A percentile compares a stretch with the other conserved stretches of the same genome.
Evolutionary conservation across 2,329 filamentous ascomycete species (phyloP).

Genomic region (Daldinia sp.): DNA sequence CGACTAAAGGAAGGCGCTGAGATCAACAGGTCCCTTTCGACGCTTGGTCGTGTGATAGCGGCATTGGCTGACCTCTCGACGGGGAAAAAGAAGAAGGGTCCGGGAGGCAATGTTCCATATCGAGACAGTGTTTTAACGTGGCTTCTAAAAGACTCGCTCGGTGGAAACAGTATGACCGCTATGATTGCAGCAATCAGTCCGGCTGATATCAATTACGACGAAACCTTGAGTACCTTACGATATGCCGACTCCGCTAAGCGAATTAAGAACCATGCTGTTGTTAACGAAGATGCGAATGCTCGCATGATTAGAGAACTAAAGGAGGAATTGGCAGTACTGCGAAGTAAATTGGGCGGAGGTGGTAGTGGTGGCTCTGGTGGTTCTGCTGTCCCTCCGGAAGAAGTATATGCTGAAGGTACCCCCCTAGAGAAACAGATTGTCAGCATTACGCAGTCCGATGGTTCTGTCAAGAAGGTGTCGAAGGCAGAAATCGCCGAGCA

Average conservation of each 20-base stretch:
- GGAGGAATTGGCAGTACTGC: conserved; percentile 85
- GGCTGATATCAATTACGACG: conserved; percentile 98
- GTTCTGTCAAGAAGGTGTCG: conserved; percentile 90
- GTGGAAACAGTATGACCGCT: conserved; percentile 98
- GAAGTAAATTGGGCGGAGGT: conserved; percentile 80
- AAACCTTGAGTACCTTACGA: conserved; percentile 92
- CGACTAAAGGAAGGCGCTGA: conserved; percentile 97
- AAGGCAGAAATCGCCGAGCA: conserved; percentile 99
- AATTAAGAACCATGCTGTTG: conserved; percentile 99
- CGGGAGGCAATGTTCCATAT: conserved; percentile 83
- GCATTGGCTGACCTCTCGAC: conserved; percentile 90
- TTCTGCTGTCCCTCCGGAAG: conserved; percentile 67
- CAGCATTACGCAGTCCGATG: conserved; percentile 87
- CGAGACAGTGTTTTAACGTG: conserved; percentile 96
- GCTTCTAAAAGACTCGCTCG: conserved; percentile 94
- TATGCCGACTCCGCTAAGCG: conserved; percentile 98
- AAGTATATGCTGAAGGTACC: conserved; percentile 90
- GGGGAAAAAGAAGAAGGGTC: conserved; percentile 81
- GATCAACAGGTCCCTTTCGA: conserved; percentile 96
- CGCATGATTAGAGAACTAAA: conserved; percentile 99
- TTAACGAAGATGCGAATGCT: conserved; percentile 98
- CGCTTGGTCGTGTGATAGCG: conserved; percentile 95
- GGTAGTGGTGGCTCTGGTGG: conserved; percentile 55
- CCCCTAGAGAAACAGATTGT: conserved; percentile 96
- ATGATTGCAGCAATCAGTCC: conserved; percentile 99